Evolutionary conservation across 495 filamentous ascomycete species (phyloP).

Genomic region (Neurospora sp.): DNA sequence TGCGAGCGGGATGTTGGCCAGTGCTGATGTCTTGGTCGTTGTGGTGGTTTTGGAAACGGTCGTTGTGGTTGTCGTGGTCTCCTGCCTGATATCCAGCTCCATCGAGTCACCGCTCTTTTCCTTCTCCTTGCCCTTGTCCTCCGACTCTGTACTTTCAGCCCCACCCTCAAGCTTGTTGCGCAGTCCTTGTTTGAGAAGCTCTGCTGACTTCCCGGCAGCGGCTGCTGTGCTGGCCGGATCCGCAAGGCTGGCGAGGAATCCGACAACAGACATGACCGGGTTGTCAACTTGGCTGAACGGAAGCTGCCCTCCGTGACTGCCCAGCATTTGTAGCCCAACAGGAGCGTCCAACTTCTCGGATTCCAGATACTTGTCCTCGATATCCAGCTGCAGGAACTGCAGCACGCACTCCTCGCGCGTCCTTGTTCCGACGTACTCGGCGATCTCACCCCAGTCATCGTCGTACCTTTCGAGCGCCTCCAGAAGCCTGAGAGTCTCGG

Average conservation of each 20-base stretch:
- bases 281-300: conserved; percentile 88
- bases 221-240: conserved; percentile 83
- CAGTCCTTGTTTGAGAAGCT: conserved; percentile 70
- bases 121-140: conserved; percentile 43
- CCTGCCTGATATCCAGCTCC: conserved; percentile 42
- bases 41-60: conserved; percentile 33
- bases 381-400: conserved; percentile 86
- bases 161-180: conserved; percentile 62
- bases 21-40: conserved; percentile 43
- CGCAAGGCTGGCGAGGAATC: conserved; percentile 80
- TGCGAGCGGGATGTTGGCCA: conserved; percentile 73
- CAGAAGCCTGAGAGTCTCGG: conserved; percentile 72
- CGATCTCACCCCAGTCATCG: conserved; percentile 88
- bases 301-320: conserved; percentile 56
- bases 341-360: conserved; percentile 53
- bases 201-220: conserved; percentile 73
- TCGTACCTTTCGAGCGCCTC: conserved; percentile 87
- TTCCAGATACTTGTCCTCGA: conserved; percentile 82
- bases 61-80: conserved; percentile 28
- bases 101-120: conserved; percentile 40
- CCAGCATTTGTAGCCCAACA: conserved; percentile 50
- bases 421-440: conserved; percentile 80
- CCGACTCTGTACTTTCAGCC: conserved; percentile 30
- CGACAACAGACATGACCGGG: conserved; percentile 88
- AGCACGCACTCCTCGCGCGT: conserved; percentile 95